These are phyloP conservation scores for Lachnellula hyalina DNA, from an alignment of 2,329 filamentous ascomycete genomes.

Conservation along the genomic window DNA sequence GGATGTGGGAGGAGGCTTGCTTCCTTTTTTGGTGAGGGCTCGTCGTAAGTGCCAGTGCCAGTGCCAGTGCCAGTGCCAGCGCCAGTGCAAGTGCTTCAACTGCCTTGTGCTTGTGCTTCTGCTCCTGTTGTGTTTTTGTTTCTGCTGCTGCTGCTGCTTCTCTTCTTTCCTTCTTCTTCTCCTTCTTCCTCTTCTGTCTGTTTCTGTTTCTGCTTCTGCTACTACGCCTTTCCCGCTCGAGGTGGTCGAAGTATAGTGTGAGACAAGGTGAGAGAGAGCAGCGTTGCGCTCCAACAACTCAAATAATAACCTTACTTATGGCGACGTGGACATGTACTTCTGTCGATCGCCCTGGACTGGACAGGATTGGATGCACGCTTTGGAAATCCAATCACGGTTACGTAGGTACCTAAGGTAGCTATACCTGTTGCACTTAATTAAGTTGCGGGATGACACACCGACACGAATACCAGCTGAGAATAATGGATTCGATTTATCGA, in stretches of 20 bases:
- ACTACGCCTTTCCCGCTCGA: background rate
- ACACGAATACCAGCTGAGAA: background rate
- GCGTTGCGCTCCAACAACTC: background rate
- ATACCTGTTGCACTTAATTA: background rate
- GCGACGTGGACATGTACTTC: background rate
- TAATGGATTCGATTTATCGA: background rate
- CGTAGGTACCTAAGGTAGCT: background rate
- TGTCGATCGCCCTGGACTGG: background rate
- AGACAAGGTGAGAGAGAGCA: background rate
- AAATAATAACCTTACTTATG: background rate
- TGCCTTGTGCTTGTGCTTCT: background rate
- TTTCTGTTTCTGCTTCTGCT: too few relatives aligned
- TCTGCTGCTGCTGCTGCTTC: too few relatives aligned
- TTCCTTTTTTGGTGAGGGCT: background rate
- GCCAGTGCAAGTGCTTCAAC: background rate
- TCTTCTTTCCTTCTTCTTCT: too few relatives aligned
- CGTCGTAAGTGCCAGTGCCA: background rate
- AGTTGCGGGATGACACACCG: background rate
- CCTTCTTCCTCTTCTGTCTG: too few relatives aligned
- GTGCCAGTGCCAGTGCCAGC: too few relatives aligned
- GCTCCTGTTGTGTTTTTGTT: background rate
- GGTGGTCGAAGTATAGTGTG: background rate
- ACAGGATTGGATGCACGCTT: background rate
- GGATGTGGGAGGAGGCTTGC: too few relatives aligned
- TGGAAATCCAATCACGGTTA: background rate